phyloP scores from a whole-genome alignment of 1,284 basidiomycete species.

The Stereum hirsutum region DNA sequence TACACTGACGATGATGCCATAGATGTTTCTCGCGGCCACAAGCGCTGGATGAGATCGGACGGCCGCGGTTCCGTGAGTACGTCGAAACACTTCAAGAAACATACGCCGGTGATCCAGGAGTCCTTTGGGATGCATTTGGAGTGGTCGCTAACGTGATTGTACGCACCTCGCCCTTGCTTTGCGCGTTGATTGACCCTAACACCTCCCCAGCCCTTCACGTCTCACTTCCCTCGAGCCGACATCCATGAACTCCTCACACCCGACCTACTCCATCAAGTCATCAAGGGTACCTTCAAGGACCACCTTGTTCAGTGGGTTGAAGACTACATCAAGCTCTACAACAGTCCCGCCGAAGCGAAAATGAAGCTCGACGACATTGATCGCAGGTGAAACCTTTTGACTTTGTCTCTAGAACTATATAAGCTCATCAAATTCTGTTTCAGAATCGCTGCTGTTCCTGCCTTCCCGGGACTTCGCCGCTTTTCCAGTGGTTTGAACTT shows the following conservation, averaged over 20 bases:
- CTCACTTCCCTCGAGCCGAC: conserved; percentile 22
- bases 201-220: conserved; percentile 33
- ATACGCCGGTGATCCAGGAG: not conserved
- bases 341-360: conserved; percentile 11
- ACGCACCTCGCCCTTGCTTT: not conserved
- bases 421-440: not conserved
- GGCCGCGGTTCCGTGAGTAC: not conserved
- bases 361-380: conserved; percentile 21
- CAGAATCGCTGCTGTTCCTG: conserved; percentile 9
- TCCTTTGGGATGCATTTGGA: conserved; percentile 6
- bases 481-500: conserved; percentile 13
- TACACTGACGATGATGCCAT: not conserved
- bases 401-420: not conserved
- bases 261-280: conserved; percentile 30
- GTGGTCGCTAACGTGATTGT: not conserved
- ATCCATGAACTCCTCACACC: conserved; percentile 25
- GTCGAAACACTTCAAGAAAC: not conserved
- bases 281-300: conserved; percentile 30
- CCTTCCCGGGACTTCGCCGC: conserved; percentile 6
- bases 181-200: not conserved
- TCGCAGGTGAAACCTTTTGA: not conserved
- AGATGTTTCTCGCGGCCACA: conserved; percentile 1
- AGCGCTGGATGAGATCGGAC: conserved; percentile 3
- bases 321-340: conserved; percentile 17
- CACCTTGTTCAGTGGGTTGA: conserved; percentile 26